A percentile compares a stretch with the other conserved stretches of the same genome.
Evolutionary conservation across 1,139 yeast genomes (phyloP).

Genomic region (Debaryomyces sp.): DNA sequence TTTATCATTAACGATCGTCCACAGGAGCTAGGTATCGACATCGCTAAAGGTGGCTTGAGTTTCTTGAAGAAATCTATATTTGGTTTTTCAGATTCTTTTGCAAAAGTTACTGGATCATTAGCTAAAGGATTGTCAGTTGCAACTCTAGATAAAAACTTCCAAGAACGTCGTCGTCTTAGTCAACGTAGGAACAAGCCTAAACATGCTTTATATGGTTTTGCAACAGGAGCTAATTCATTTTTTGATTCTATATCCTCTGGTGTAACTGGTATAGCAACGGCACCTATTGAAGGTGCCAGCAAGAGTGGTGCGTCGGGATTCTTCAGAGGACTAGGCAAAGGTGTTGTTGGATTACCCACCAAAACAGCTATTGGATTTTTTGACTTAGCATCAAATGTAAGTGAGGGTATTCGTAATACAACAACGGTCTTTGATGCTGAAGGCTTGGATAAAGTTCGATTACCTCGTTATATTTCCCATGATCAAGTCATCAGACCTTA

Average conservation of each 20-base stretch:
- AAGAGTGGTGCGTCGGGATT: slow-evolving; percentile 89
- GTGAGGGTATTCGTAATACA: slow-evolving; percentile 92
- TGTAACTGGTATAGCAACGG: slow-evolving; percentile 83
- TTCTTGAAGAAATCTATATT: slow-evolving; percentile 93
- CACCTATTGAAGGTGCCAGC: slow-evolving; percentile 88
- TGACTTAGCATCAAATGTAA: slow-evolving; percentile 88
- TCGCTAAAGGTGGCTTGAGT: slow-evolving; percentile 95
- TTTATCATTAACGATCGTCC: slow-evolving; percentile 93
- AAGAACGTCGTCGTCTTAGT: slow-evolving; percentile 73
- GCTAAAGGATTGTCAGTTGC: slow-evolving; percentile 94
- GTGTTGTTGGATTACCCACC: slow-evolving; percentile 93
- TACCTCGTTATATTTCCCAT: slow-evolving; percentile 73
- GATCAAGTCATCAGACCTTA: slow-evolving; percentile 76
- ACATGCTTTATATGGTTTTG: slow-evolving; percentile 86
- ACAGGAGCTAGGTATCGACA: slow-evolving; percentile 90
- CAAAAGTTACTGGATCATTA: slow-evolving; percentile 89
- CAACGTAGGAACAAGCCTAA: slow-evolving; percentile 79
- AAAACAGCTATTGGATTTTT: slow-evolving; percentile 95
- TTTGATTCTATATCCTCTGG: slow-evolving; percentile 89
- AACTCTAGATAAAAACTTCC: slow-evolving; percentile 84
- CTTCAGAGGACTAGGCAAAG: slow-evolving; percentile 90
- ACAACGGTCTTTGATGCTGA: slow-evolving; percentile 89
- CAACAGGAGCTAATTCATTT: slow-evolving; percentile 87
- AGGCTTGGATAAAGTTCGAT: slow-evolving; percentile 75
- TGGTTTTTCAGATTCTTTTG: slow-evolving; percentile 91